phyloP scores from a whole-genome alignment of 2,329 filamentous ascomycete genomes.

The Aspergillus sp. region DNA sequence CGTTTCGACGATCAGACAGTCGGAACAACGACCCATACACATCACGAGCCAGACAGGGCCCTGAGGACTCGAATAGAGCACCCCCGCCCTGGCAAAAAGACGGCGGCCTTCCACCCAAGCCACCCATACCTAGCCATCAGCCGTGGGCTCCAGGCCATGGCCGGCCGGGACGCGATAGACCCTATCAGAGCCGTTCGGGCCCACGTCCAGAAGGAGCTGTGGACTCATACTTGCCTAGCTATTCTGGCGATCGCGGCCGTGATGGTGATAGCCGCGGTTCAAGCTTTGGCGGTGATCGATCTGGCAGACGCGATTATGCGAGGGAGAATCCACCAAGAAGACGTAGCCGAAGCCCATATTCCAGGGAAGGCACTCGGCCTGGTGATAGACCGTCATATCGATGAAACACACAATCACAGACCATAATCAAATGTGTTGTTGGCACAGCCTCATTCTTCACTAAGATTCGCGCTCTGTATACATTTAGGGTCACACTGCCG shows the following conservation, averaged over 20 bases:
- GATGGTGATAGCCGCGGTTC: slow-evolving; percentile 19
- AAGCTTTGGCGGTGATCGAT: slow-evolving; percentile 22
- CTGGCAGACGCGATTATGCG: slow-evolving; percentile 27
- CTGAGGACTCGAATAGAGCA: slow-evolving; percentile 22
- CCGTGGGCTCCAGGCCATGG: slow-evolving; percentile 27
- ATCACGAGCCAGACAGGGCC: slow-evolving; percentile 18
- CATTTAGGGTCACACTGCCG: not conserved
- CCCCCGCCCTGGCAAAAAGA: slow-evolving; percentile 30
- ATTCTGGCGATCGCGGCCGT: slow-evolving; percentile 28
- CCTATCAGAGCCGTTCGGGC: slow-evolving; percentile 21
- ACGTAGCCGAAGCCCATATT: slow-evolving; percentile 36
- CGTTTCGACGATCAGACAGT: slow-evolving; percentile 24
- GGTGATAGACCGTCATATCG: slow-evolving; percentile 21
- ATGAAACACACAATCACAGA: slow-evolving; percentile 6
- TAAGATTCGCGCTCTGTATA: too few species aligned
- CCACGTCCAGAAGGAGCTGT: slow-evolving; percentile 25
- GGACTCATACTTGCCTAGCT: slow-evolving; percentile 40
- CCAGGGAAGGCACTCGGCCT: slow-evolving; percentile 25
- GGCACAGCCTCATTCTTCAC: too few species aligned
- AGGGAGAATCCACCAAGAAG: slow-evolving; percentile 28
- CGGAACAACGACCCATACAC: slow-evolving; percentile 19
- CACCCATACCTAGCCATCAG: slow-evolving; percentile 31
- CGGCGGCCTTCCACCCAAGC: slow-evolving; percentile 37
- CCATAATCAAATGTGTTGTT: too few species aligned
- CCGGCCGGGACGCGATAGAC: slow-evolving; percentile 32